These are phyloP conservation scores for Neurospora tetraspora DNA, from an alignment of 495 filamentous ascomycete species.

Conservation along the genomic window DNA sequence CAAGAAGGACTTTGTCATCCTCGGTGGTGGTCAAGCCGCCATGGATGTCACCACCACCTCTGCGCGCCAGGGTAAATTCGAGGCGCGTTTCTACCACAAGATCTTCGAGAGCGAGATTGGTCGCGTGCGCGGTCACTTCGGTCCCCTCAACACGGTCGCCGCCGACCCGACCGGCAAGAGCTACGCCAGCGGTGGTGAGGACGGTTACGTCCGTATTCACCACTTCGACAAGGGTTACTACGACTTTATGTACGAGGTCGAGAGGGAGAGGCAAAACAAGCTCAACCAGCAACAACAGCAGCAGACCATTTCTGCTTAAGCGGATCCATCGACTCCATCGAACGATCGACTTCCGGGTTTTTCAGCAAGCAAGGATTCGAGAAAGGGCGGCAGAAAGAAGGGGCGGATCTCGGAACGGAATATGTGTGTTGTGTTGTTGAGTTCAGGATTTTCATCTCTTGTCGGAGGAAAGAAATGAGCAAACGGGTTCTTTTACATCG, in stretches of 20 bases:
- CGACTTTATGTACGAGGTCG: constrained; percentile 97
- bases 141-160: constrained; percentile 73
- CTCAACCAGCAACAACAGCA: constrained; percentile 2
- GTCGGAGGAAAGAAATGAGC: not conserved
- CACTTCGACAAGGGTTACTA: constrained; percentile 98
- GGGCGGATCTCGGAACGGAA: not conserved
- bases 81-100: constrained; percentile 98
- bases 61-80: constrained; percentile 93
- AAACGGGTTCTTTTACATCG: not conserved
- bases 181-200: constrained; percentile 91
- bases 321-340: not conserved
- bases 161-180: constrained; percentile 82
- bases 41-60: constrained; percentile 98
- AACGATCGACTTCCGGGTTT: not conserved
- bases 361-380: not conserved
- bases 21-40: constrained; percentile 94
- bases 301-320: not conserved
- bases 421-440: not conserved
- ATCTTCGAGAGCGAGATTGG: constrained; percentile 98
- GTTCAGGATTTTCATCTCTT: not conserved
- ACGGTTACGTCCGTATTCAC: constrained; percentile 97
- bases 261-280: constrained; percentile 48
- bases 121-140: constrained; percentile 92
- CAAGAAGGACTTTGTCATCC: constrained; percentile 93
- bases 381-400: not conserved